phyloP scores from a whole-genome alignment of 2,329 filamentous ascomycete species.

The Peltaster fructicola region DNA sequence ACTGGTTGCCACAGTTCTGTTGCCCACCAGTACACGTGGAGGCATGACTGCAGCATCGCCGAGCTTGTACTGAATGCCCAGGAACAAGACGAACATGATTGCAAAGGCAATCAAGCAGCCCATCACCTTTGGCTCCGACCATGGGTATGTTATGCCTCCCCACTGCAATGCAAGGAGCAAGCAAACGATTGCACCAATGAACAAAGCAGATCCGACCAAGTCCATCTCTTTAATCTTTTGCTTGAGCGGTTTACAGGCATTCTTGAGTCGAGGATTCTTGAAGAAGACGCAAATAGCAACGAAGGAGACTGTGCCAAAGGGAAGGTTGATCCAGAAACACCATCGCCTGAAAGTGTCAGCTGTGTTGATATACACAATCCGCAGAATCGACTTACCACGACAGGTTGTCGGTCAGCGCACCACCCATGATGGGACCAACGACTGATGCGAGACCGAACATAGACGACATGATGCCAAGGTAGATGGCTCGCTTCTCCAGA shows the following conservation, averaged over 20 bases:
- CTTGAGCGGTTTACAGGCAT: constrained; percentile 9
- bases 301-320: constrained; percentile 24
- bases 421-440: constrained; percentile 26
- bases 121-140: constrained; percentile 27
- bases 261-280: constrained; percentile 9
- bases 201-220: constrained; percentile 21
- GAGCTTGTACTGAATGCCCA: no score
- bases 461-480: constrained; percentile 20
- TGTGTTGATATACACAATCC: background rate
- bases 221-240: constrained; percentile 29
- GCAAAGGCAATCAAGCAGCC: constrained; percentile 28
- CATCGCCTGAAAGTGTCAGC: background rate
- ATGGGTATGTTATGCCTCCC: constrained; percentile 29
- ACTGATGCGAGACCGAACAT: constrained; percentile 22
- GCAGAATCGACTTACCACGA: constrained; percentile 10
- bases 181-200: constrained; percentile 24
- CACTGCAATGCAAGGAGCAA: constrained; percentile 29
- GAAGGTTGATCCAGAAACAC: constrained; percentile 26
- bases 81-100: constrained; percentile 25
- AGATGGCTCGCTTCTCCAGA: constrained; percentile 22
- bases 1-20: background rate
- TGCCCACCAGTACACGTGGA: no score
- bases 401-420: constrained; percentile 23
- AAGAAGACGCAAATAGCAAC: constrained; percentile 24
- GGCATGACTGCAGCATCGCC: no score